Evolutionary conservation across 805 yeast species (phyloP), one percentile per base, ranked within the genome.

Genomic region (Scheffersomyces coipomensis): DNA sequence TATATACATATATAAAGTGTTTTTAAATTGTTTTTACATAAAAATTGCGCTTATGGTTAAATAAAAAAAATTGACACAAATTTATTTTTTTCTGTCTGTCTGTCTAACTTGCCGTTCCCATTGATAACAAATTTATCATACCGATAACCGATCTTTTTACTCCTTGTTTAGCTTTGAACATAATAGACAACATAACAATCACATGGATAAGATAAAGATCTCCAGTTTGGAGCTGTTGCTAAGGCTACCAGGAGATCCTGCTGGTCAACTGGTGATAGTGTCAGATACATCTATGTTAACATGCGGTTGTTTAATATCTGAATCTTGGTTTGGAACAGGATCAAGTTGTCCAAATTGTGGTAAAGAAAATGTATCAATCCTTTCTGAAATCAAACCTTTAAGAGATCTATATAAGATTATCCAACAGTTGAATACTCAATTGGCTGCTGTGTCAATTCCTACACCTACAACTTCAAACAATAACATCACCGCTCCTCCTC

Each of bases 221-320:
- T 44, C 52, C 12, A 37, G 35, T 19, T 51, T 64, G 31, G 66
- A 62, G 39, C 29, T 44, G 12, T 48, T 65, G 17, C 53, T 65
- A 5, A 43, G 45, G 40, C 46, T 62, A 17, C 56, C 60, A 1
- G 62, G 58, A 0, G 34, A 29, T 22, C 37, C 44, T 2, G 42
- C 33, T 15, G 24, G 18, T 18, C 23, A 11, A 27, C 38, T 15
- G 22, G 7, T 34, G 1, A 22, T 60, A 2, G 58, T 60, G 5
- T 19, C 53, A 2, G 75, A 69, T 45, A 57, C 65, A 4, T 52
- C 63, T 12, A 60, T 68, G 11, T 55, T 69, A n/a, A 50, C 60
- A 3, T 69, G 75, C 47, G 74, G 74, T 2, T 69, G 75, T 47
- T 49, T 69, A 21, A 62, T 55, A 2, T 64, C 71, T 2, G 73